Base-by-base conservation (phyloP, 208 protist species). In the Trypanosoma melophagium region DNA sequence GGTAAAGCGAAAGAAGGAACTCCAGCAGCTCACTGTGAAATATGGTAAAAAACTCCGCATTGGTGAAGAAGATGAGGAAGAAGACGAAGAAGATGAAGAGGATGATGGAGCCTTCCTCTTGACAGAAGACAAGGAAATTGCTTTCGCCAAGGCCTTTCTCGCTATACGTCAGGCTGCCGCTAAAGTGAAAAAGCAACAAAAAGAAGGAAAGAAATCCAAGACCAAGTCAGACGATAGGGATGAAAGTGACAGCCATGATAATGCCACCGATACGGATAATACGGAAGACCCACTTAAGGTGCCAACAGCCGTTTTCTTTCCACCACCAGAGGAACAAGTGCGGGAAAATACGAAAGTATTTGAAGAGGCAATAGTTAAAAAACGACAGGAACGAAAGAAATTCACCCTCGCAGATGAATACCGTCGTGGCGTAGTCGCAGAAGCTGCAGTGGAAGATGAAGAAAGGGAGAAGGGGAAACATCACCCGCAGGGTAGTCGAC, bases 1-100 rank as follows among this genome's bases (percentile, higher is more conserved):
- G 60, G 84, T 93, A 70, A 97, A 97, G 79, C 83, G 89, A 22
- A 87, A 90, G 68, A 82, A 97, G 64, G 92, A 97, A 66, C 71
- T 94, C 17, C 87, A 91, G 63, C 80, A 69, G n/a, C 76, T 97
- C 13, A 89, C 82, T 14, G 77, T 90, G 54, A 97, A 94, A 76
- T 94, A 94, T 77, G 83, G 79, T 41, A 77, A 89, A 21, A 73
- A 80, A 21, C 72, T 85, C 12, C 71, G 64, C 28, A 50, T 68
- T 38, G 65, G 75, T 25, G 72, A 84, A 38, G 74, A 69, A 38
- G 74, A 69, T 21, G 78, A 80, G 12, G 71, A 76, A 8, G 77
- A 87, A 10, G 80, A 88, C 8, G 87, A 94, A 24, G 92, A 92
- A 16, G 72, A 76, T 7, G 85, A 92, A 25, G 84, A 93, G 56